Conservation (phyloP, 73 alveolate species). For the Durusdinium trenchii region DNA sequence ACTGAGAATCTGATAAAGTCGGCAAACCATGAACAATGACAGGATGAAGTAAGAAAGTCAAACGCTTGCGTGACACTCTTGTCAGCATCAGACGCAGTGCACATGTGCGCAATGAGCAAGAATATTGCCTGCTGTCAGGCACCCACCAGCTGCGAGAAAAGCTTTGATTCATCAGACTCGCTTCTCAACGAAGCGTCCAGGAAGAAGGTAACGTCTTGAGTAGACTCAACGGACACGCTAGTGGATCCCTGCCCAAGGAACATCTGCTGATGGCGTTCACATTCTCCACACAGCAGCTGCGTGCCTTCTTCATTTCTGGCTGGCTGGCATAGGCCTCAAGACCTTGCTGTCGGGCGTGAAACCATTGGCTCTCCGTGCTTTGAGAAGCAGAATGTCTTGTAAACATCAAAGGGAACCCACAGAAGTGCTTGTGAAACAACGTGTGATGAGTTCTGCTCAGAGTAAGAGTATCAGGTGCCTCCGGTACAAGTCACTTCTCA, state of each 20-base stretch:
- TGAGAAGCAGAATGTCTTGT: background rate
- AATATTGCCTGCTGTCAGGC: constrained; percentile 10
- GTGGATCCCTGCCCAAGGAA: no score
- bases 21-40: no score
- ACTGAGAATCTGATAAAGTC: background rate
- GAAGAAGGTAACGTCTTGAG: no score
- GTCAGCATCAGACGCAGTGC: constrained; percentile 47
- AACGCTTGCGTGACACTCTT: no score
- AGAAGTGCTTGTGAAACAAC: background rate
- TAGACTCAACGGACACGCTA: no score
- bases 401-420: background rate
- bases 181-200: no score
- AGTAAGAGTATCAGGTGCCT: background rate
- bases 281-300: no score
- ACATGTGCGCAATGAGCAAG: constrained; percentile 89
- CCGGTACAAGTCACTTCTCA: background rate
- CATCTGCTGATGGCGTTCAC: no score
- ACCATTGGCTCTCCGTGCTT: background rate
- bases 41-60: no score
- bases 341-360: background rate
- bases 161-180: no score
- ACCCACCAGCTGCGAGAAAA: no score
- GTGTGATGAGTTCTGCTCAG: background rate
- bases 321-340: constrained; percentile 83
- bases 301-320: constrained; percentile 76